Evolutionary conservation across 1,284 basidiomycete genomes (phyloP).

Genomic region (Pseudozyma flocculosa): DNA sequence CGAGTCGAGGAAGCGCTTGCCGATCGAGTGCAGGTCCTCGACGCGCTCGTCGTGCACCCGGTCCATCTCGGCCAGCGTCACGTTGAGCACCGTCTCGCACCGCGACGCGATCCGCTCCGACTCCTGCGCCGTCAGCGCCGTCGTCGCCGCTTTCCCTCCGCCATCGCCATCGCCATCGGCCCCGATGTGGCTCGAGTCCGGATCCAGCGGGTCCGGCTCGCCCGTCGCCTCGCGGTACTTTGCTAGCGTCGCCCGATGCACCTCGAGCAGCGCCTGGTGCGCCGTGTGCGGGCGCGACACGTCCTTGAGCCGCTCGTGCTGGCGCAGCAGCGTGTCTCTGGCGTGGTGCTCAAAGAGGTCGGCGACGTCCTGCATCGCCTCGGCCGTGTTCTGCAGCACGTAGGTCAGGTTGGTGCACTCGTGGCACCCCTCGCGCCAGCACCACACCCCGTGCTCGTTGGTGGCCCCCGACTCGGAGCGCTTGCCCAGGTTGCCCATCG

Average conservation of each 20-base stretch:
- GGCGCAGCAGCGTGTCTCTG: slow-evolving; percentile 68
- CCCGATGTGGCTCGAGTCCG: no score
- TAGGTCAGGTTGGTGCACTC: slow-evolving; percentile 75
- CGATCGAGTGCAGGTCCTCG: slow-evolving; percentile 40
- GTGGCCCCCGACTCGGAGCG: slow-evolving; percentile 61
- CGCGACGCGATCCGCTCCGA: slow-evolving; percentile 66
- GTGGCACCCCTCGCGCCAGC: slow-evolving; percentile 76
- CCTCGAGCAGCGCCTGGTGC: slow-evolving; percentile 72
- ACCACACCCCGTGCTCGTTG: slow-evolving; percentile 78
- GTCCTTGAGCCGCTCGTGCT: slow-evolving; percentile 73
- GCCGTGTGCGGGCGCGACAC: slow-evolving; percentile 71
- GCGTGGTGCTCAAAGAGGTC: slow-evolving; percentile 78
- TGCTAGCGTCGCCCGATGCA: slow-evolving; percentile 63
- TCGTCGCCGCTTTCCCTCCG: no score
- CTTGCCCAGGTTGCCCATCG: slow-evolving; percentile 60
- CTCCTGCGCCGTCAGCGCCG: slow-evolving; percentile 4
- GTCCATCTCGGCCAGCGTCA: slow-evolving; percentile 82
- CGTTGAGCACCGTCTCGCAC: slow-evolving; percentile 82
- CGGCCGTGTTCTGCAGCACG: slow-evolving; percentile 73
- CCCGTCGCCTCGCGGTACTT: slow-evolving; percentile 60
- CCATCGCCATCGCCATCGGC: slow-evolving; percentile 5
- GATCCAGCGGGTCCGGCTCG: slow-evolving; percentile 4
- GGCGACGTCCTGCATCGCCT: slow-evolving; percentile 72
- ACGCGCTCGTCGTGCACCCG: slow-evolving; percentile 53
- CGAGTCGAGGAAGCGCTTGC: slow-evolving; percentile 26